Evolutionary conservation across 2,329 filamentous ascomycete genomes (phyloP).

Genomic region (Colletotrichum gloeosporioides): DNA sequence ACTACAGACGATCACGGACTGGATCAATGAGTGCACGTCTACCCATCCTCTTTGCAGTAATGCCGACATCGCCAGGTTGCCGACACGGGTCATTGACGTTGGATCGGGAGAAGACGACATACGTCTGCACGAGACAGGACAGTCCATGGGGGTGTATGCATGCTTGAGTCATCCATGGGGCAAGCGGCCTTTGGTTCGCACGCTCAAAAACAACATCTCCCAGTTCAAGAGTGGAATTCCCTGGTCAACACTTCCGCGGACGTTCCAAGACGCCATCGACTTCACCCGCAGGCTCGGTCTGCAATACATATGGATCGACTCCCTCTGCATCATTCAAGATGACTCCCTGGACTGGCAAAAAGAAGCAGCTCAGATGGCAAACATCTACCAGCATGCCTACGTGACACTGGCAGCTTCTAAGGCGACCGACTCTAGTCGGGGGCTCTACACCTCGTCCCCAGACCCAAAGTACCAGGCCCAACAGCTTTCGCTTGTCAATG

Average conservation of each 20-base stretch:
- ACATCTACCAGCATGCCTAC: slow-evolving; percentile 22
- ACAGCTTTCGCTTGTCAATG: neutral
- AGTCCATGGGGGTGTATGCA: neutral
- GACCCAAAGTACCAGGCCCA: neutral
- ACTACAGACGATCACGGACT: neutral
- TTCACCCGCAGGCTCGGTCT: slow-evolving; percentile 18
- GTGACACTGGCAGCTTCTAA: neutral
- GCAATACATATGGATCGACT: slow-evolving; percentile 27
- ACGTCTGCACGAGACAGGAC: neutral
- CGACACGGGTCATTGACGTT: neutral
- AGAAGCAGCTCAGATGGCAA: slow-evolving; percentile 13
- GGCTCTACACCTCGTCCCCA: neutral
- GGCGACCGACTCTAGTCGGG: neutral
- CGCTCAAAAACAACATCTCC: neutral
- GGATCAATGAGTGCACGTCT: neutral
- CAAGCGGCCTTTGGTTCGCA: neutral
- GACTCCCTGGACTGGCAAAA: slow-evolving; percentile 19
- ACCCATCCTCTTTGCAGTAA: neutral
- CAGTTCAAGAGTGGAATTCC: neutral
- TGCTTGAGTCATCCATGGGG: neutral
- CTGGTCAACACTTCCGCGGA: neutral
- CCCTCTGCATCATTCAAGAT: slow-evolving; percentile 27
- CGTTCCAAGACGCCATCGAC: slow-evolving; percentile 24
- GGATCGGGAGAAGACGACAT: neutral
- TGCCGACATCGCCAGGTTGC: neutral